phyloP scores from a whole-genome alignment of 257 asterid species.

The Paulownia fortunei region DNA sequence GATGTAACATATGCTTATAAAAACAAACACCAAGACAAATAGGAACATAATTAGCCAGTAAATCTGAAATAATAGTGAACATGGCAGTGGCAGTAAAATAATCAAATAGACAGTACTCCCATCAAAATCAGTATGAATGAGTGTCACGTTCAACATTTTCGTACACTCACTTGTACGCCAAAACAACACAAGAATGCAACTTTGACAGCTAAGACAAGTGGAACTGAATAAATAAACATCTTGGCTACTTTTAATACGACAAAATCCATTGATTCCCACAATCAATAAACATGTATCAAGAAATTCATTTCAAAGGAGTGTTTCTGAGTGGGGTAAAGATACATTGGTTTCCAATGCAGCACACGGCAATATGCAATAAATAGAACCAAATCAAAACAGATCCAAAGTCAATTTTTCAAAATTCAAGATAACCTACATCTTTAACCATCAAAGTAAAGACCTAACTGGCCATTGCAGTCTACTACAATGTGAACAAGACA shows the following conservation, averaged over 20 bases:
- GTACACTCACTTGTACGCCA: neutral
- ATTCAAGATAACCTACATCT: neutral
- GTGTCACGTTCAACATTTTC: neutral
- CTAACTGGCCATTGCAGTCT: neutral
- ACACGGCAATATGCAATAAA: neutral
- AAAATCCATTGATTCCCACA: neutral
- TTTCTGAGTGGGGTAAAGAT: neutral
- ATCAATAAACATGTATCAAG: neutral
- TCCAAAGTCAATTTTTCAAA: constrained; percentile 9
- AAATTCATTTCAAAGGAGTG: neutral
- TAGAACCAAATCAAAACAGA: constrained; percentile 1
- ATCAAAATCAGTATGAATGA: neutral
- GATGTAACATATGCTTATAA: neutral
- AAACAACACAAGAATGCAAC: neutral
- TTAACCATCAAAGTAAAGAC: constrained; percentile 8
- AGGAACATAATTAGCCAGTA: neutral
- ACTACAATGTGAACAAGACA: neutral
- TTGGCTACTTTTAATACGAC: neutral
- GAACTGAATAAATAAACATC: neutral
- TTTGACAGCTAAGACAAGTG: neutral
- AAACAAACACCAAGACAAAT: neutral
- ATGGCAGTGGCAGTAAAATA: neutral
- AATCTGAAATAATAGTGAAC: neutral
- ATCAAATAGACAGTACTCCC: neutral
- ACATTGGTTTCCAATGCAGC: neutral